These are phyloP conservation scores for Clonostachys rhizophaga DNA, from an alignment of 2,329 filamentous ascomycete species.

Conservation along the genomic window DNA sequence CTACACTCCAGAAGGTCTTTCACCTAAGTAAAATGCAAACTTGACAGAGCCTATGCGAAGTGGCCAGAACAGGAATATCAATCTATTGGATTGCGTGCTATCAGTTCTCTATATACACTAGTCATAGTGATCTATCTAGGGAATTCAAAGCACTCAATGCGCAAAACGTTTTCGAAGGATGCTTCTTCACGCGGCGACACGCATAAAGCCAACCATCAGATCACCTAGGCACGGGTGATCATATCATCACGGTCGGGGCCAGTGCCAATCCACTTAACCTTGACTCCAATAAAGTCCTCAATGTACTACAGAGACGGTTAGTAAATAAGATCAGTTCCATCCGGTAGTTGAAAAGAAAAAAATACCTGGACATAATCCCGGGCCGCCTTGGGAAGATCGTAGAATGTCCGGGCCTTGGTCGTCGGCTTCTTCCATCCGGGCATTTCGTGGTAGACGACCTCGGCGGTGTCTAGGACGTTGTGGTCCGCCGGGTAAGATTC, in stretches of 20 bases:
- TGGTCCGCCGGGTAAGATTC: slow-evolving; percentile 63
- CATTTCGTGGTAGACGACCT: slow-evolving; percentile 65
- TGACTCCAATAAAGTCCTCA: slow-evolving; percentile 60
- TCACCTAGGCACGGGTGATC: slow-evolving; percentile 2
- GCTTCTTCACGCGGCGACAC: no score
- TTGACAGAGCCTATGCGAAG: no score
- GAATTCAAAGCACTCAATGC: no score
- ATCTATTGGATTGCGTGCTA: no score
- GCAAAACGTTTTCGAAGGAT: no score
- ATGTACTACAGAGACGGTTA: slow-evolving; percentile 37
- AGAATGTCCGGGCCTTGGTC: slow-evolving; percentile 52
- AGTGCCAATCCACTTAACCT: slow-evolving; percentile 11
- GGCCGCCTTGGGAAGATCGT: slow-evolving; percentile 60
- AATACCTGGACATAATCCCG: slow-evolving; percentile 55
- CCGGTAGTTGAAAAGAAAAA: background rate
- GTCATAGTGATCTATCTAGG: no score
- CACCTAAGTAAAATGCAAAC: no score
- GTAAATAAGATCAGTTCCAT: slow-evolving; percentile 1
- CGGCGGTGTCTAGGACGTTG: slow-evolving; percentile 48
- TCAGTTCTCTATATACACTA: no score
- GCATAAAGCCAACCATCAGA: no score
- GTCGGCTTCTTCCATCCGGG: slow-evolving; percentile 66
- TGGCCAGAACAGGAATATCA: no score
- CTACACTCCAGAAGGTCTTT: no score
- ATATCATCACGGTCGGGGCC: slow-evolving; percentile 9